Evolutionary conservation across 2,329 filamentous ascomycete genomes (phyloP).

Genomic region (Pleoardoris graminearum): DNA sequence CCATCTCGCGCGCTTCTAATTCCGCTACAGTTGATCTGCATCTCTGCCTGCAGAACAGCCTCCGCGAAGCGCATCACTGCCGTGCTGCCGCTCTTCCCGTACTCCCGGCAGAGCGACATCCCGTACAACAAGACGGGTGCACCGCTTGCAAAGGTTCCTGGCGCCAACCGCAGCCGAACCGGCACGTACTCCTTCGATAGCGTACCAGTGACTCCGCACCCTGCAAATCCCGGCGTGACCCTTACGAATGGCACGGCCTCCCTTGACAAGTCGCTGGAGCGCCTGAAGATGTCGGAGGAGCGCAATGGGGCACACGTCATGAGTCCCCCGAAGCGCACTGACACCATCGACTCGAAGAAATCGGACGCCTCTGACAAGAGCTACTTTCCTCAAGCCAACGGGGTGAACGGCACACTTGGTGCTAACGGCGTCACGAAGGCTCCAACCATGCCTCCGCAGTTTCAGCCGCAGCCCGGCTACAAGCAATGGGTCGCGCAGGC

Average conservation of each 20-base stretch:
- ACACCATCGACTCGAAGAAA: slow-evolving; percentile 38
- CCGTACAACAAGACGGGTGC: slow-evolving; percentile 96
- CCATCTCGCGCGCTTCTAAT: slow-evolving; percentile 32
- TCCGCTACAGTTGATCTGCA: slow-evolving; percentile 73
- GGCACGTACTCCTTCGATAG: slow-evolving; percentile 86
- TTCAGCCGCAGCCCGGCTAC: slow-evolving; percentile 87
- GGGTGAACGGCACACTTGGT: slow-evolving; percentile 31
- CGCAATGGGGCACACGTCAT: slow-evolving; percentile 47
- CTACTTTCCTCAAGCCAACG: slow-evolving; percentile 27
- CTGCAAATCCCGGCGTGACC: slow-evolving; percentile 66
- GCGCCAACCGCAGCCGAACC: slow-evolving; percentile 34
- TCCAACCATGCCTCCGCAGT: slow-evolving; percentile 59
- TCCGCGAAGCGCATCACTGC: slow-evolving; percentile 92
- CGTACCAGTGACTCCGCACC: slow-evolving; percentile 81
- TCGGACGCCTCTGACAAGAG: slow-evolving; percentile 24
- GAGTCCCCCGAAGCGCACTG: slow-evolving; percentile 39
- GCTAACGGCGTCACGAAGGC: slow-evolving; percentile 21
- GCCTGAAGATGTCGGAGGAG: slow-evolving; percentile 64
- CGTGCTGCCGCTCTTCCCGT: slow-evolving; percentile 92
- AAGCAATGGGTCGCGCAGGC: slow-evolving; percentile 99
- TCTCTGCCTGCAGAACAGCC: slow-evolving; percentile 95
- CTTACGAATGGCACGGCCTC: slow-evolving; percentile 69
- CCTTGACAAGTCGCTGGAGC: slow-evolving; percentile 73
- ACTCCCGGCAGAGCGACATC: slow-evolving; percentile 92
- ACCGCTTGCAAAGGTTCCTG: slow-evolving; percentile 72